Base-by-base conservation (phyloP, 768 basidiomycete genomes). In the Leccinum subgranulosum region DNA sequence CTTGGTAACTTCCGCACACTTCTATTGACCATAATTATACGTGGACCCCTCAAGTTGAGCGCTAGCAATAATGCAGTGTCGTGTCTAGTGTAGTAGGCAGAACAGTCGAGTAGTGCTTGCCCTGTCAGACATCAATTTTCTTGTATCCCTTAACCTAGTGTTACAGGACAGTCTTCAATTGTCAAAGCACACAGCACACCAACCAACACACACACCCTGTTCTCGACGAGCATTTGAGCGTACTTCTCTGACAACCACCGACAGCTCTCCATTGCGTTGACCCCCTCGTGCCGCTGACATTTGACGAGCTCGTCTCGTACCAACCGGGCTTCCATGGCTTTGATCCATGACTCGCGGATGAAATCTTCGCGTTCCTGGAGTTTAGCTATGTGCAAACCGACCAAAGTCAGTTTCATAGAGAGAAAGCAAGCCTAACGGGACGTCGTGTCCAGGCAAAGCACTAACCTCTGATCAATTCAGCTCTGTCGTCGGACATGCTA, bases 321-420 rank as follows among this genome's bases (percentile, higher is more conserved):
- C 57, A 98, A 79, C 49, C 90, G 85, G 31, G 86, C 84, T 73
- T 97, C 94, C 94, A 98, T 96, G 21, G 91, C 87, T 64, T 86
- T 88, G 31, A 97, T 83, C 95, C 95, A 98, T 51, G 91, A 90
- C 76, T 98, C 94, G 52, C 90, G 85, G 68, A 98, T 78, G 73
- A 83, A 77, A 48, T 83, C 75, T 60, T 96, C 93, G 41, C 90
- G 87, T 64, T 81, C 81, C 64, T 82, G 74, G 51, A 89, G 73
- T 69, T 81, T 84, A 17, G 80, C 90, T 92, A 54, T 11, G 39
- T 50, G 29, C 54, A 31, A 12, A 52, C 12, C 49, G 11, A 51
- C 33, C 52, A 4, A 27, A 27, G 33, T 53, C 27, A 39, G 51
- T 39, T 21, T 6, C 17, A 34, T 19, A 41, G 51, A 49, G 36